Evolutionary conservation across 306 rosid species (phyloP), one percentile per base, ranked within the genome.

Genomic region (Cicer chorassanicum): DNA sequence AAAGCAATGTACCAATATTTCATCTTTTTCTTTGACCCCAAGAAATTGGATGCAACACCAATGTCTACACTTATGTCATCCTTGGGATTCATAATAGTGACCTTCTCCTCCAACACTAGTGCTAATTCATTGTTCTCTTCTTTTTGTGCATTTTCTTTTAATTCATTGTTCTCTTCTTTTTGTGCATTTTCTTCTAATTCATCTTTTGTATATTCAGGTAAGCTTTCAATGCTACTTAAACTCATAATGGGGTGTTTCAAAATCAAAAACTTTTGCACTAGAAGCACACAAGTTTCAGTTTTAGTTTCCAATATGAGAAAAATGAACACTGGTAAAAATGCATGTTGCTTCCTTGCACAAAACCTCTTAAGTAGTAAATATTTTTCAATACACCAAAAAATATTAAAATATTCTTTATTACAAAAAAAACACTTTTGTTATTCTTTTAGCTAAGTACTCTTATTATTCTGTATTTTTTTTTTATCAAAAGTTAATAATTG

Each of bases 1-100:
- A 85, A 59, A 72, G 56, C 66, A 72, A 36, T 86, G 80, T 68
- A 87, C 86, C 86, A 72, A 29, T 29, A 29, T 72, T 77, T 53
- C 43, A 49, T 72, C 70, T 85, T 89, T 70, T 38, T 76, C 80
- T 63, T 88, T 0, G 78, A 42, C 81, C 60, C 71, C 84, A 76
- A 78, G 59, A 75, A 38, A 75, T 16, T 44, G 10, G 82, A 68
- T 49, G 76, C 54, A 9, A 8, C 85, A 3, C 15, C 68, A 14
- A 13, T 65, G 2, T 50, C 79, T 7, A 60, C 48, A 39, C 11
- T 14, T 9, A 65, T 40, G 6, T 55, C 76, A 6, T 55, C 76
- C 8, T 65, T 78, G 45, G 49, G 75, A 44, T 75, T 85, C 24
- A 71, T 62, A 72, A 72, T 57, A 0, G 11, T n/a, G 21, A 42